Evolutionary conservation across 1,284 basidiomycete genomes (phyloP).

Genomic region (Trametes versicolor): DNA sequence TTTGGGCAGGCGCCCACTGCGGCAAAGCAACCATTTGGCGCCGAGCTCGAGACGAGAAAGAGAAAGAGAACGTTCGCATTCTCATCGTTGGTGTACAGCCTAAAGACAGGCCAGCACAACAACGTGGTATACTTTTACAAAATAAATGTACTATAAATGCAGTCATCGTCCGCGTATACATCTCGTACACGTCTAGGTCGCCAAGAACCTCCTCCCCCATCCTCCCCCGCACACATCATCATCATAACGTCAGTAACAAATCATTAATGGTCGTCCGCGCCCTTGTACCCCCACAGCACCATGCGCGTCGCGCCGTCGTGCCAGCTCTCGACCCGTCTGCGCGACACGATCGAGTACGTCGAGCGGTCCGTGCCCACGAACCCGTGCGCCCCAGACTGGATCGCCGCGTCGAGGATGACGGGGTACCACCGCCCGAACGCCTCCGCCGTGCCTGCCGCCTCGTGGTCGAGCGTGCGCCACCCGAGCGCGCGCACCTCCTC

Average conservation of each 20-base stretch:
- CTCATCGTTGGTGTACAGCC: background rate
- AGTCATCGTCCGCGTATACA: background rate
- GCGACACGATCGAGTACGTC: slow-evolving; percentile 74
- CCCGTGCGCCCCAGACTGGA: slow-evolving; percentile 70
- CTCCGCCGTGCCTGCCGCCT: slow-evolving; percentile 55
- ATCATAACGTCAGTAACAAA: background rate
- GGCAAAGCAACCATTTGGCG: too few relatives aligned
- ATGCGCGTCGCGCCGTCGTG: slow-evolving; percentile 59
- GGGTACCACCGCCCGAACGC: slow-evolving; percentile 70
- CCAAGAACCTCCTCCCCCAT: background rate
- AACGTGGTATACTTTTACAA: slow-evolving; percentile 3
- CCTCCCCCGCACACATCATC: background rate
- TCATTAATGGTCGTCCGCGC: slow-evolving; percentile 46
- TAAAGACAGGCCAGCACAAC: background rate
- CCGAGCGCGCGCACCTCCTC: slow-evolving; percentile 63
- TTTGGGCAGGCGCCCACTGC: too few relatives aligned
- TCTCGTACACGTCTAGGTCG: too few relatives aligned
- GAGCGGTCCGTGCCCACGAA: slow-evolving; percentile 77
- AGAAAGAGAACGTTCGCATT: background rate
- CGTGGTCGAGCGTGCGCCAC: slow-evolving; percentile 71
- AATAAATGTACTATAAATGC: slow-evolving; percentile 8
- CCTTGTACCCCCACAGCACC: slow-evolving; percentile 64
- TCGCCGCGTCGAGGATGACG: slow-evolving; percentile 73
- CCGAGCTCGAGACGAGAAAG: too few relatives aligned
- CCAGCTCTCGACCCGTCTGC: slow-evolving; percentile 72